Base-by-base conservation (phyloP, 805 yeast species). In the Wickerhamomyces chambardii region DNA sequence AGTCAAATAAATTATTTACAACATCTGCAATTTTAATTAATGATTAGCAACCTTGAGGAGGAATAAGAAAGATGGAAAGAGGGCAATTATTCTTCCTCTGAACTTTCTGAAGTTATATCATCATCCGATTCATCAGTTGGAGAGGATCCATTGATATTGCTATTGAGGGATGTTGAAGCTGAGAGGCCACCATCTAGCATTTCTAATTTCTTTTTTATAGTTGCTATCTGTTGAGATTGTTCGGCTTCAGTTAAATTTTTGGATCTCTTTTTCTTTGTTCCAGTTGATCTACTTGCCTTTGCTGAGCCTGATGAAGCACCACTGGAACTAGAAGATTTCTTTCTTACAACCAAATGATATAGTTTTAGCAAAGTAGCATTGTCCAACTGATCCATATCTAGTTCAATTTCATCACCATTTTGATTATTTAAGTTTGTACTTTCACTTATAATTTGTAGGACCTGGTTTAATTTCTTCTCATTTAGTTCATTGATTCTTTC, bases 321-420 rank as follows among this genome's bases (percentile, higher is more conserved):
- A 14, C 26, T 32, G 6, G 29, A 11, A 10, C 10, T 17, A 2
- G 43, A 24, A 3, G 38, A 19, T 28, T 46, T 50, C 52, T 64
- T 66, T 57, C 67, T 64, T 53, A 81, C 84, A 46, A 92, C 86
- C 47, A 81, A 84, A 55, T 82, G 80, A 68, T 87, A 90, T 43
- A 92, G 66, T 51, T 84, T 84, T 55, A 84, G 62, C 36, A 90
- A 71, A 2, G 97, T 89, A 29, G 74, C 64, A 44, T 85, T 86
- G 49, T 85, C 95, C 47, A 92, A 70, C 59, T 82, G 82, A 55
- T 92, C 97, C 78, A 92, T 83, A 59, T 92, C 98, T 40, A 92
- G 70, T 65, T 92, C 98, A 41, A 92, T 92, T 64, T 92, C 97
- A 38, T 90, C 97, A 48, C 86, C 90, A 39, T 68, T 72, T 47